Conservation (phyloP, 2,329 filamentous ascomycete genomes). For the Calonectria multiphialidica region DNA sequence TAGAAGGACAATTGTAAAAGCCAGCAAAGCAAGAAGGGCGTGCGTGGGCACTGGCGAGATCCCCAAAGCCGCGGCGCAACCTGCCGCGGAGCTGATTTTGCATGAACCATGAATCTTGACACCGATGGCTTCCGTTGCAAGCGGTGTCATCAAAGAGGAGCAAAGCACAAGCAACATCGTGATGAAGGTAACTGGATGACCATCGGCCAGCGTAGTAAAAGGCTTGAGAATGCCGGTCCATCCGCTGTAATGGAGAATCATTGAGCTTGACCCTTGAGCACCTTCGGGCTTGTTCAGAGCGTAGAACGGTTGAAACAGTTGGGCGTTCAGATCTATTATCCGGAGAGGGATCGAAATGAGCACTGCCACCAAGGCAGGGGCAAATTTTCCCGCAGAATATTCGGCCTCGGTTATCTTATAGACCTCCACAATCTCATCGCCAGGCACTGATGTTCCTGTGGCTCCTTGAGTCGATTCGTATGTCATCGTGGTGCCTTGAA, state of each 20-base stretch:
- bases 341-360: constrained; percentile 54
- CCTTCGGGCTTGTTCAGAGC: constrained; percentile 52
- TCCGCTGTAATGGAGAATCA: constrained; percentile 56
- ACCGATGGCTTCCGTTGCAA: constrained; percentile 37
- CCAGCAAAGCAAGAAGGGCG: constrained; percentile 28
- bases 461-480: background rate
- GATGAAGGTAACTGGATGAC: constrained; percentile 47
- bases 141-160: constrained; percentile 29
- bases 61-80: constrained; percentile 36
- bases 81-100: constrained; percentile 30
- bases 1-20: constrained; percentile 13
- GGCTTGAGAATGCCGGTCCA: constrained; percentile 51
- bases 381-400: constrained; percentile 56
- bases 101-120: constrained; percentile 38
- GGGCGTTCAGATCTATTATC: constrained; percentile 54
- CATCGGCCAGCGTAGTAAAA: constrained; percentile 47
- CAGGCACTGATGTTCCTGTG: background rate
- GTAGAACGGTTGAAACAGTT: constrained; percentile 59
- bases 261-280: constrained; percentile 53
- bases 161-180: constrained; percentile 25
- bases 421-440: constrained; percentile 2
- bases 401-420: constrained; percentile 33
- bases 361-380: constrained; percentile 55
- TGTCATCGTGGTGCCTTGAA: constrained; percentile 1
- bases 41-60: constrained; percentile 31